Evolutionary conservation across 768 basidiomycete species (phyloP).

Genomic region (Pleurotus djamor): DNA sequence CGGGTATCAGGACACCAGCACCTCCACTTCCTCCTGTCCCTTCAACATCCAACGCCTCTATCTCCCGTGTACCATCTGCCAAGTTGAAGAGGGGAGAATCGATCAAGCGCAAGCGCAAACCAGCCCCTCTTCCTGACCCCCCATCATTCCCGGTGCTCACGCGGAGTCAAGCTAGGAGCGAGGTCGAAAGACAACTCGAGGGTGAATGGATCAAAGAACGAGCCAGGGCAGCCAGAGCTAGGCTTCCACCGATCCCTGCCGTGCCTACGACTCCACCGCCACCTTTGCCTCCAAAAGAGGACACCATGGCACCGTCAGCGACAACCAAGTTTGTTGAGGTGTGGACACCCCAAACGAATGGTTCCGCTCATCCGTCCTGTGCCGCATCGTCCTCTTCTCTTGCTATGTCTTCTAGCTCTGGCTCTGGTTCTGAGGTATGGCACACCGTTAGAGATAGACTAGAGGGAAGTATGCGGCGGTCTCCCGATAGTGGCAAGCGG

Average conservation of each 20-base stretch:
- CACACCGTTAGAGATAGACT: background rate
- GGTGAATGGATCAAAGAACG: background rate
- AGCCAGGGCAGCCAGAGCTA: background rate
- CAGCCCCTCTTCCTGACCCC: too few relatives aligned
- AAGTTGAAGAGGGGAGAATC: too few relatives aligned
- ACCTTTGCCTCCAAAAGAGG: background rate
- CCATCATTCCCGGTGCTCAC: too few relatives aligned
- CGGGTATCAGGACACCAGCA: background rate
- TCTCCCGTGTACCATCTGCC: too few relatives aligned
- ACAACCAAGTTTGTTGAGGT: conserved; percentile 3
- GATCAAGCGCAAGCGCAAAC: too few relatives aligned
- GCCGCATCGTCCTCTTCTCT: background rate
- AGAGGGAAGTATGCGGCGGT: background rate
- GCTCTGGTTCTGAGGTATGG: background rate
- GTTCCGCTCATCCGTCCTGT: background rate
- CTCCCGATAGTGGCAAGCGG: background rate
- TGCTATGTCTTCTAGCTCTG: background rate
- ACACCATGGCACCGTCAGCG: too few relatives aligned
- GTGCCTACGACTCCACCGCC: background rate
- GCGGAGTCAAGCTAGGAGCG: background rate
- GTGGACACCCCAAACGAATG: background rate
- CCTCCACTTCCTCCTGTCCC: background rate
- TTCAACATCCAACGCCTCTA: too few relatives aligned
- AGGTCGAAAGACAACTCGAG: background rate
- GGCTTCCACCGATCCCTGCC: background rate